Conservation (phyloP, 768 basidiomycete genomes). For the Agrocybe praecox region DNA sequence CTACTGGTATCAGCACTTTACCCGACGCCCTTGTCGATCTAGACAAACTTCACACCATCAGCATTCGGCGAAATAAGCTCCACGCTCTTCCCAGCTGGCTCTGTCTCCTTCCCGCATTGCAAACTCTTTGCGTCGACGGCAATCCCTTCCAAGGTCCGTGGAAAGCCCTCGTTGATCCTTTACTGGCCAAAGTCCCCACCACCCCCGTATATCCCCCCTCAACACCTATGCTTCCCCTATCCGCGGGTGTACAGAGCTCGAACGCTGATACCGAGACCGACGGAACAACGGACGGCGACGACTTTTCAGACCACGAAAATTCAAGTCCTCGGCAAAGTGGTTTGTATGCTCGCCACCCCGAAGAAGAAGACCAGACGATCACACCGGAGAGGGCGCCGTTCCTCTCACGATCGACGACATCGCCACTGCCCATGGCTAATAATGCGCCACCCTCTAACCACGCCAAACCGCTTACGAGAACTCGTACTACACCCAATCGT, state of each 20-base stretch:
- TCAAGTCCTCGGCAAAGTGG: conserved; percentile 38
- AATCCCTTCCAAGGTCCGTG: conserved; percentile 97
- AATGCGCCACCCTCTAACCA: conserved; percentile 22
- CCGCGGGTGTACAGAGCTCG: conserved; percentile 43
- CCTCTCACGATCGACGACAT: conserved; percentile 53
- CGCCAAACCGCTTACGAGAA: conserved; percentile 55
- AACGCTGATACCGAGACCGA: conserved; percentile 45
- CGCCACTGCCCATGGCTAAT: conserved; percentile 39
- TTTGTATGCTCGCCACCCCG: conserved; percentile 32
- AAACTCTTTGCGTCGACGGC: conserved; percentile 89
- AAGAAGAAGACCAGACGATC: conserved; percentile 77
- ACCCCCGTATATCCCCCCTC: conserved; percentile 68
- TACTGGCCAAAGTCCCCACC: conserved; percentile 65
- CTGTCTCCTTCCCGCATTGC: conserved; percentile 81
- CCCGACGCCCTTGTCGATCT: conserved; percentile 76
- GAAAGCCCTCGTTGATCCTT: conserved; percentile 85
- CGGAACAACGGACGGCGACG: conserved; percentile 51
- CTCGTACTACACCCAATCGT: conserved; percentile 76
- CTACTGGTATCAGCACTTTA: conserved; percentile 77
- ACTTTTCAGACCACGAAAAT: conserved; percentile 58
- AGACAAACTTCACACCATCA: conserved; percentile 84
- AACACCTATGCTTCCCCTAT: conserved; percentile 60
- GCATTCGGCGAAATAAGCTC: conserved; percentile 87
- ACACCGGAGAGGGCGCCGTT: conserved; percentile 61
- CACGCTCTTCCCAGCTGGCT: conserved; percentile 94